Conservation (phyloP, 176 grass and related monocot species). For the Cenchrus purpureus region DNA sequence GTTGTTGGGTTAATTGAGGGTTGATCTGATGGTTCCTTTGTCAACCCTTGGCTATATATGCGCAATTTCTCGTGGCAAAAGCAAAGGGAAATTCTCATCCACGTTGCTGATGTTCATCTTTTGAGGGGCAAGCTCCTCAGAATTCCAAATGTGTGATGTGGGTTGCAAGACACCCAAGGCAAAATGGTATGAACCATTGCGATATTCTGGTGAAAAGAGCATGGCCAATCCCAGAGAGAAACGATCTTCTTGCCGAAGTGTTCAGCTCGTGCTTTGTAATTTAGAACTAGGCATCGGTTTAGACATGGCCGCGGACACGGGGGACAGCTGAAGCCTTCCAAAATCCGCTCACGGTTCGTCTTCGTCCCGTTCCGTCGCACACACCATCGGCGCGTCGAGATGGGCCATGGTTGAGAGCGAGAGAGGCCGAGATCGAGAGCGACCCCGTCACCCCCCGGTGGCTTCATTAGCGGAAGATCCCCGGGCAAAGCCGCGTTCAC, state of each 20-base stretch:
- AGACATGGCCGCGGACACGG: neutral
- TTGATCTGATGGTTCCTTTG: neutral
- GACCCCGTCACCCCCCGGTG: neutral
- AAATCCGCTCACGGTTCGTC: neutral
- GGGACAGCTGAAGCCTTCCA: neutral
- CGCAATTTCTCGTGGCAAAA: neutral
- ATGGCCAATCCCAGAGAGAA: no score
- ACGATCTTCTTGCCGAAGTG: constrained; percentile 10
- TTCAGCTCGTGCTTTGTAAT: neutral
- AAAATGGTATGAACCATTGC: neutral
- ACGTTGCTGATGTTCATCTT: neutral
- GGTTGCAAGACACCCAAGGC: neutral
- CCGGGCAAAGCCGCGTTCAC: constrained; percentile 37
- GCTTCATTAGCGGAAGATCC: constrained; percentile 42
- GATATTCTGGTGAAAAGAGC: neutral
- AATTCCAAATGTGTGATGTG: neutral
- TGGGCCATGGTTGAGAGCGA: neutral
- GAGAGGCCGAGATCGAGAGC: neutral
- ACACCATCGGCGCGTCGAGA: neutral
- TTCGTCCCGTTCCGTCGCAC: neutral
- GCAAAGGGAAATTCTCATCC: neutral
- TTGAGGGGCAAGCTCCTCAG: neutral
- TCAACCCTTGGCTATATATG: neutral
- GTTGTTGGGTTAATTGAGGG: neutral
- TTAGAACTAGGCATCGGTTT: neutral